phyloP scores from a whole-genome alignment of 352 stramenopile species.

The Phytopythium aichiense region DNA sequence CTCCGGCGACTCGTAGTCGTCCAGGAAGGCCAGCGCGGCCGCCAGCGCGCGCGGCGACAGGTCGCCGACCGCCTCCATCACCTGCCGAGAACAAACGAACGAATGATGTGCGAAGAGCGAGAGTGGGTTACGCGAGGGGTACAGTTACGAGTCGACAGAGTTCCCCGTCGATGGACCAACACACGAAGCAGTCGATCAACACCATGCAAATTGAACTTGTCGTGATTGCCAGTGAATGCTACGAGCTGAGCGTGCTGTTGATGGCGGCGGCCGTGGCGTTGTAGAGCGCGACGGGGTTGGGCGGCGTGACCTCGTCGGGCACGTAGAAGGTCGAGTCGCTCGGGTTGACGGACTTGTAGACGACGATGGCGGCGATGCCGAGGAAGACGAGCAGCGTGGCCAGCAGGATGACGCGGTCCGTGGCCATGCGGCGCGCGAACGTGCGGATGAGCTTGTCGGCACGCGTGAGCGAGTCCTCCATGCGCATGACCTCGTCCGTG shows the following conservation, averaged over 20 bases:
- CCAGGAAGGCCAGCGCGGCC: slow-evolving; percentile 2
- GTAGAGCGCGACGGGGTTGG: slow-evolving; percentile 67
- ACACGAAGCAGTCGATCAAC: no score
- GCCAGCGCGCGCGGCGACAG: slow-evolving; percentile 1
- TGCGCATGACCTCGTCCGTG: slow-evolving; percentile 85
- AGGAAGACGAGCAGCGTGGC: slow-evolving; percentile 78
- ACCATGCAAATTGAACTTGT: no score
- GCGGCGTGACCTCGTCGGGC: slow-evolving; percentile 78
- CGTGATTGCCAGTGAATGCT: not conserved
- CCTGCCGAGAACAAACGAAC: no score
- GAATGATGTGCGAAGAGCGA: no score
- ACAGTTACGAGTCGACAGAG: no score
- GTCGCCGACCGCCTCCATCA: not conserved
- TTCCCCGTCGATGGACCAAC: no score
- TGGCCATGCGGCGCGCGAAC: slow-evolving; percentile 79
- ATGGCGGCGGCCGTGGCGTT: slow-evolving; percentile 52
- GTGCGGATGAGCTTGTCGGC: slow-evolving; percentile 80
- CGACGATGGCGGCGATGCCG: slow-evolving; percentile 75
- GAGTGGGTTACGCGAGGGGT: no score
- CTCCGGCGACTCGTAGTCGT: not conserved
- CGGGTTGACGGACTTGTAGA: slow-evolving; percentile 79
- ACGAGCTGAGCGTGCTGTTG: not conserved
- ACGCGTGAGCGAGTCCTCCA: slow-evolving; percentile 74
- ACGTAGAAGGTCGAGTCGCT: slow-evolving; percentile 81
- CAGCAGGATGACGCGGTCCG: slow-evolving; percentile 76